phyloP scores from a whole-genome alignment of 2,329 filamentous ascomycete genomes.

The Ascochyta koolunga region DNA sequence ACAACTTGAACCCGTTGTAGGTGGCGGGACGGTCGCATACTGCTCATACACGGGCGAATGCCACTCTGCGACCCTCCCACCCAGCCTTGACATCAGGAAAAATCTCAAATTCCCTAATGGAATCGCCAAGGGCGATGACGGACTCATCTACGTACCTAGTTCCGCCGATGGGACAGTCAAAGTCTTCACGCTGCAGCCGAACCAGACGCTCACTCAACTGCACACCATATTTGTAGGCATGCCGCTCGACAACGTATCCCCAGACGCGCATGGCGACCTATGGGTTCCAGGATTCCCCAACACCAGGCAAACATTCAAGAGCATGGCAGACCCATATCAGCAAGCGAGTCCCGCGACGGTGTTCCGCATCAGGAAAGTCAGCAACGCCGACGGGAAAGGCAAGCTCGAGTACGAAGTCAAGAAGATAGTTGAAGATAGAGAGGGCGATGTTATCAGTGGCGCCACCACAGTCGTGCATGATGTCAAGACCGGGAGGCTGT shows the following conservation, averaged over 20 bases:
- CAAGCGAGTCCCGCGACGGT: constrained; percentile 24
- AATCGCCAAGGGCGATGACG: constrained; percentile 28
- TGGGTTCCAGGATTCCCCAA: constrained; percentile 33
- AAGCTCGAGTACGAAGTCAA: constrained; percentile 26
- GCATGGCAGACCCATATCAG: constrained; percentile 23
- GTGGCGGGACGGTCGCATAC: constrained; percentile 37
- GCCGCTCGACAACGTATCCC: constrained; percentile 37
- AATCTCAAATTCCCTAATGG: constrained; percentile 41
- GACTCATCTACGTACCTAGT: constrained; percentile 36
- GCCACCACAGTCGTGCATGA: constrained; percentile 37
- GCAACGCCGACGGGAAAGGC: background rate
- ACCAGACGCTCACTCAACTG: constrained; percentile 26
- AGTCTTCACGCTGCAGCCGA: constrained; percentile 24
- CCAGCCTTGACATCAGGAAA: constrained; percentile 17
- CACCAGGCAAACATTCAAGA: constrained; percentile 11
- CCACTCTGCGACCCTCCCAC: constrained; percentile 17
- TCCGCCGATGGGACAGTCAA: constrained; percentile 32
- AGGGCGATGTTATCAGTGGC: constrained; percentile 27
- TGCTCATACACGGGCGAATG: constrained; percentile 28
- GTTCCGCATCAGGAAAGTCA: constrained; percentile 27
- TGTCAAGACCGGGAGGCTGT: constrained; percentile 33
- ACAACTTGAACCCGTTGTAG: constrained; percentile 31
- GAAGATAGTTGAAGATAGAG: constrained; percentile 37
- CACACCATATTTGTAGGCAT: constrained; percentile 33
- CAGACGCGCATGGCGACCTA: constrained; percentile 34